Base-by-base conservation (phyloP, 140 eudicot genomes). In the Stevia rebaudiana region DNA sequence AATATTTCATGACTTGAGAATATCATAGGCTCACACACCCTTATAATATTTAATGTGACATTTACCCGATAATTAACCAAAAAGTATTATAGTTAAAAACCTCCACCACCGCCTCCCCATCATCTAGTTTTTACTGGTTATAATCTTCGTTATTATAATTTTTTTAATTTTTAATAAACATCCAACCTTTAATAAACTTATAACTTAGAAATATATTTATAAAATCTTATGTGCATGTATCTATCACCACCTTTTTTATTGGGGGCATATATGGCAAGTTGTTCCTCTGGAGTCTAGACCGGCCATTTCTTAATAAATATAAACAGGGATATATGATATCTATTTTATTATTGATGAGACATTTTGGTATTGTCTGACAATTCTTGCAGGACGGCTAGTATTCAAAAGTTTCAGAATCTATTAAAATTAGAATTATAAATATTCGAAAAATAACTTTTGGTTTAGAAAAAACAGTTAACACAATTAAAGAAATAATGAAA, bases 71-170 rank as follows among this genome's bases (percentile, higher is more conserved):
- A 63, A 37, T 59, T 56, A 8, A 48, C 21, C n/a, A 0, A 11
- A n/a, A 63, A 39, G 53, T 57, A 28, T 8, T 50, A 59, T 74
- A 58, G 7, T 66, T 18, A 57, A 66, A 66, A 47, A 12, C 48
- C 44, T 28, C 74, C 74, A 59, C 79, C 69, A 74, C 74, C 71
- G 65, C 49, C 56, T 31, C 28, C 63, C 65, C n/a, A n/a, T n/a
- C n/a, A n/a, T n/a, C n/a, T n/a, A n/a, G 13, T 50, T 50, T 66
- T 65, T 17, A 49, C 48, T 33, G 48, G 23, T n/a, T 64, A n/a
- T n/a, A n/a, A n/a, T n/a, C n/a, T n/a, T n/a, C n/a, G n/a, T n/a
- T n/a, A n/a, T n/a, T n/a, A n/a, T n/a, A n/a, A n/a, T n/a, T n/a
- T n/a, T n/a, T n/a, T n/a, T n/a, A n/a, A n/a, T 12, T 24, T 9